Conservation (phyloP, 2,329 filamentous ascomycete genomes). For the Fonsecaea monophora region DNA sequence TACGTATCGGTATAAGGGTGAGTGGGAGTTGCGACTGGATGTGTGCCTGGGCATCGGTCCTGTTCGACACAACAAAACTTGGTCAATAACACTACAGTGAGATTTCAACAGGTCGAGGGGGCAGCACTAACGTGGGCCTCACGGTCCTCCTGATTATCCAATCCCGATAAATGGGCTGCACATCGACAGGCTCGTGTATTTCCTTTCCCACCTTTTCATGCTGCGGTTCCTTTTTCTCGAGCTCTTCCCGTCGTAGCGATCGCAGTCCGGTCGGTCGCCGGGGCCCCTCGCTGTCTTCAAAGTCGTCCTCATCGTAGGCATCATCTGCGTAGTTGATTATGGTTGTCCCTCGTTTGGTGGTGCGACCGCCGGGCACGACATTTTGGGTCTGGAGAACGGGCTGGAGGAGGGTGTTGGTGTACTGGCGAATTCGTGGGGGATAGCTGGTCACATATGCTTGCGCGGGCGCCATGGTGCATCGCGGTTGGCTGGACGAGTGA, state of each 20-base stretch:
- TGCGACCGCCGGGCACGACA: conserved; percentile 72
- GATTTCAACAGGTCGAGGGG: not conserved
- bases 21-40: conserved; percentile 78
- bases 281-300: conserved; percentile 69
- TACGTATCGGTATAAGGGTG: conserved; percentile 92
- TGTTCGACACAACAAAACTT: conserved; percentile 35
- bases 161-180: conserved; percentile 91
- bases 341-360: conserved; percentile 95
- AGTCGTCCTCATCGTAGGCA: conserved; percentile 79
- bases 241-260: conserved; percentile 79
- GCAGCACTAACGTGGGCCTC: conserved; percentile 50
- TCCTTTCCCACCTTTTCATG: conserved; percentile 85
- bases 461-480: conserved; percentile 61
- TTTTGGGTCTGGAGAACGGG: conserved; percentile 77
- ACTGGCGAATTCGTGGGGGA: conserved; percentile 85
- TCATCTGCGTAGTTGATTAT: conserved; percentile 98
- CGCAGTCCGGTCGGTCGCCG: conserved; percentile 78
- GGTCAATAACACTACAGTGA: conserved; percentile 18
- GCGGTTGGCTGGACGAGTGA: not conserved
- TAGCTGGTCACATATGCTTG: conserved; percentile 92
- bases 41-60: conserved; percentile 67
- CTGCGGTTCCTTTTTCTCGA: conserved; percentile 67
- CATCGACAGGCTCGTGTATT: conserved; percentile 74
- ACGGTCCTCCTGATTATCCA: conserved; percentile 81
- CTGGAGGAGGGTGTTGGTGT: conserved; percentile 88